Evolutionary conservation across 306 rosid genomes (phyloP), one percentile per base, ranked within the genome.

Genomic region (Purshia tridentata): DNA sequence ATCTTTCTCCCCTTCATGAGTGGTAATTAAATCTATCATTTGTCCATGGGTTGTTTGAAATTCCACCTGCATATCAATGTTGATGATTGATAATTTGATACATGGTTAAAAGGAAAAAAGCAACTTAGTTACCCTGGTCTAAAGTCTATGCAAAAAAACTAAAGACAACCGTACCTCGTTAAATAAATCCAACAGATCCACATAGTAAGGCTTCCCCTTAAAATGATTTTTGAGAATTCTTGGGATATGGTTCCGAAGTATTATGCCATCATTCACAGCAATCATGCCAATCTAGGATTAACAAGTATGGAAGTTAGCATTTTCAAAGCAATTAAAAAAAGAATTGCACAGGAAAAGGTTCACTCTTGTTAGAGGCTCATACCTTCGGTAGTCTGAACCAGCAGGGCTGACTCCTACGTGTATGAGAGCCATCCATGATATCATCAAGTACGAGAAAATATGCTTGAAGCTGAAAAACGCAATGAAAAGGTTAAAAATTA

Each of bases 41-140:
- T 94, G 99, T 88, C 99, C 99, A 6, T 92, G 88, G 76, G 95
- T 87, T 56, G 99, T 94, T 83, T 91, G 99, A 76, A 91, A 94
- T 70, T 94, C 99, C 53, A 94, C 99, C 96, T 93, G 74, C 48
- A 52, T 35, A 72, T 74, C 83, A 16, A 56, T 4, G 11, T 75
- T 37, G 59, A 13, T 48, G 53, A 53, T 39, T 7, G 11, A 15
- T 55, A 16, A 49, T 49, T 39, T 7, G 11, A 15, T 55, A 16
- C n/a, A 7, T 1, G 48, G 63, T 41, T 23, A 13, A 39, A 47
- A 48, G 39, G 35, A 55, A 6, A 23, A 57, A 52, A 44, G 18
- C 39, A 69, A 59, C 50, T 45, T 4, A 11, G 14, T 41, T 44
- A 35, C 54, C 73, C 46, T 22, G 65, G 22, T 69, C 49, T 29